Conservation (phyloP, 2,329 filamentous ascomycete species). For the Cercospora sp. region DNA sequence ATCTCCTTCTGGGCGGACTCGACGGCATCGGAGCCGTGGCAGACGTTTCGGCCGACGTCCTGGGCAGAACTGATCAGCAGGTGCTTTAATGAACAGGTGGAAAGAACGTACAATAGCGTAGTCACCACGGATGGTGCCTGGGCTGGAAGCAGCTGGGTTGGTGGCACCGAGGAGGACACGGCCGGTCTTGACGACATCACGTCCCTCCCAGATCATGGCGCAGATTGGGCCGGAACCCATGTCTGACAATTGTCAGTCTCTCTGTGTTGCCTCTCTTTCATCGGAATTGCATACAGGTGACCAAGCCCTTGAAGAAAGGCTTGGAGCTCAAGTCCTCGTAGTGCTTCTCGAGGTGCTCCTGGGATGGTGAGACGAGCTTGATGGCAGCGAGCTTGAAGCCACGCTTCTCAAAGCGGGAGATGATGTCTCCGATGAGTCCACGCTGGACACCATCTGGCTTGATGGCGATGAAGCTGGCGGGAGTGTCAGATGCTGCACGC, state of each 20-base stretch:
- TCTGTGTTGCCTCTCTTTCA: constrained; percentile 4
- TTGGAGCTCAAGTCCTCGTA: constrained; percentile 90
- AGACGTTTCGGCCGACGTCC: constrained; percentile 96
- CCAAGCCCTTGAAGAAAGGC: constrained; percentile 94
- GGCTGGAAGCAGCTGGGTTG: constrained; percentile 92
- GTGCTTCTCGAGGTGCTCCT: constrained; percentile 98
- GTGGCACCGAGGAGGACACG: constrained; percentile 96
- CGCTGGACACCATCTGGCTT: constrained; percentile 99
- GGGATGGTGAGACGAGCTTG: constrained; percentile 86
- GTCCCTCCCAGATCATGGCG: constrained; percentile 99
- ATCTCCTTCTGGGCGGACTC: constrained; percentile 99
- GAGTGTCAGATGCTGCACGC: neutral
- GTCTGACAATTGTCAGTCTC: constrained; percentile 53
- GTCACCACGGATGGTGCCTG: constrained; percentile 97
- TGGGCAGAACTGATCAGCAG: constrained; percentile 34
- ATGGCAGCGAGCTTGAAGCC: constrained; percentile 98
- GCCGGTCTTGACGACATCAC: constrained; percentile 98
- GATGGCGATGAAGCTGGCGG: constrained; percentile 93
- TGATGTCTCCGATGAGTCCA: constrained; percentile 96
- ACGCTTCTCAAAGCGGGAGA: constrained; percentile 95
- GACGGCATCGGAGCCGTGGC: constrained; percentile 98
- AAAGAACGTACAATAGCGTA: constrained; percentile 67
- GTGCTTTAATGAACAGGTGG: no score
- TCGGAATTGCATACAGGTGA: constrained; percentile 68
- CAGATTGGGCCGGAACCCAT: constrained; percentile 95